Base-by-base conservation (phyloP, 495 filamentous ascomycete genomes). In the Alectoria sarmentosa region DNA sequence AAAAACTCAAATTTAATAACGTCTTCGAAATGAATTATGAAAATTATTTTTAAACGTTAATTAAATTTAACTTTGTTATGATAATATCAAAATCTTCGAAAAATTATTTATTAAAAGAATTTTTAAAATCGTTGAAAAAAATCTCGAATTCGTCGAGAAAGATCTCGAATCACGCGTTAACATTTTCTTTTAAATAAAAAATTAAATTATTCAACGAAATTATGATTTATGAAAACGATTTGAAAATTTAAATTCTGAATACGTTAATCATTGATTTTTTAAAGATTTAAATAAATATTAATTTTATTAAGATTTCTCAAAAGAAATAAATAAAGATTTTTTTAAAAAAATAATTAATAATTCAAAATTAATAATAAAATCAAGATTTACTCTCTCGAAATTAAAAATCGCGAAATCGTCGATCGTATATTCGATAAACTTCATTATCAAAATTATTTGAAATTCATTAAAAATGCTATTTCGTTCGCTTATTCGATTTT, bases 321-420 rank as follows among this genome's bases (percentile, higher is more conserved):
- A 36, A 38, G 4, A 11, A 63, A 41, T 56, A 56, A 36, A 56
- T n/a, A n/a, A n/a, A n/a, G n/a, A n/a, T n/a, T n/a, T n/a, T n/a
- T n/a, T n/a, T n/a, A n/a, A n/a, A n/a, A 39, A 63, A 52, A 55
- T 15, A 38, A 63, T 23, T 63, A 57, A 54, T 57, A 63, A 63
- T 21, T n/a, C n/a, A 2, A n/a, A 21, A 8, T 44, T 44, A 44
- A 21, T 21, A 44, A n/a, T 21, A 44, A 44, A n/a, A n/a, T 13
- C 4, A 44, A 44, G 19, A 44, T 44, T 13, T 44, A 44, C n/a
- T n/a, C 13, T 5, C 19, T 44, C 8, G 19, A n/a, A 3, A 44
- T 44, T 4, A 21, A n/a, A n/a, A n/a, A 44, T 44, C 19, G 19
- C 4, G 13, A 21, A n/a, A 44, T 21, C 3, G 13, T 44, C 8